A percentile compares a stretch with the other conserved stretches of the same genome.
phyloP scores from a whole-genome alignment of 2,329 filamentous ascomycete genomes.

The Dactylellina haptotyla region DNA sequence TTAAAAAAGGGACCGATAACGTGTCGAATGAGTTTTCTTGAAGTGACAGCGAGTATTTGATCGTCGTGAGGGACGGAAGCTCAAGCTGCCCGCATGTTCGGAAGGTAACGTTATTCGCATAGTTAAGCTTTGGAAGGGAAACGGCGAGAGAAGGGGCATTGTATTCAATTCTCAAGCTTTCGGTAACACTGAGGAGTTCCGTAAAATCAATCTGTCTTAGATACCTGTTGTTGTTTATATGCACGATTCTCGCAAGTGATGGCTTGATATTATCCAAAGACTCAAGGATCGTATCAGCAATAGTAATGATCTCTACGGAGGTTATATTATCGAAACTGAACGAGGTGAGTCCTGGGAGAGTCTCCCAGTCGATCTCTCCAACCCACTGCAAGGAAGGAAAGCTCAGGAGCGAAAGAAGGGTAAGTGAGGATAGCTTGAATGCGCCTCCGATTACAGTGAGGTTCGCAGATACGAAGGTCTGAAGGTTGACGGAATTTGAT shows the following conservation, averaged over 20 bases:
- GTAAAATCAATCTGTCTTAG: conserved; percentile 76
- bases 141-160: conserved; percentile 78
- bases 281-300: conserved; percentile 85
- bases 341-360: too few relatives aligned
- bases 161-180: conserved; percentile 76
- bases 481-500: too few relatives aligned
- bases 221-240: conserved; percentile 89
- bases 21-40: conserved; percentile 72
- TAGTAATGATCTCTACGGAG: too few relatives aligned
- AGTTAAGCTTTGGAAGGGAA: conserved; percentile 79
- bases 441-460: too few relatives aligned
- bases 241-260: conserved; percentile 73
- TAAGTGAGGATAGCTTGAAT: too few relatives aligned
- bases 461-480: too few relatives aligned
- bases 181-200: conserved; percentile 77
- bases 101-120: conserved; percentile 82
- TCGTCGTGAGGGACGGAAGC: conserved; percentile 75
- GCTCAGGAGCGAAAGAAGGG: too few relatives aligned
- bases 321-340: too few relatives aligned
- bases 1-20: conserved; percentile 66
- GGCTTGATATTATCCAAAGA: conserved; percentile 84
- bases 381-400: too few relatives aligned
- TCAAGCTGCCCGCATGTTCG: conserved; percentile 79
- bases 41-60: conserved; percentile 84
- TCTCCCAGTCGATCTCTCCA: too few relatives aligned